These are phyloP conservation scores for Clarireedia paspali DNA, from an alignment of 2,329 filamentous ascomycete genomes.

Conservation along the genomic window DNA sequence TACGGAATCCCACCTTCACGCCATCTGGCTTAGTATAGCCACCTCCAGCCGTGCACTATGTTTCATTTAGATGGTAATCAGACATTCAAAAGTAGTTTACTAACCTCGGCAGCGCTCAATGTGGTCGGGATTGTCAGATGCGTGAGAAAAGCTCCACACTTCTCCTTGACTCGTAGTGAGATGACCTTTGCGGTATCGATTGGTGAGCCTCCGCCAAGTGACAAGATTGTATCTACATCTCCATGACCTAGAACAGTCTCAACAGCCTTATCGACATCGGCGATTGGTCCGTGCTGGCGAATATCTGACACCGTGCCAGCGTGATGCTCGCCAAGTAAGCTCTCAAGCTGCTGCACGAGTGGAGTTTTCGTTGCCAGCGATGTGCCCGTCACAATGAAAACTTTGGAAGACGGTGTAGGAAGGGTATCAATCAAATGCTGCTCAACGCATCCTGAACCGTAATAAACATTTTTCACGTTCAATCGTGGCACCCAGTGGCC, in stretches of 20 bases:
- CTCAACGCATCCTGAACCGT: slow-evolving; percentile 2
- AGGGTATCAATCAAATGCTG: slow-evolving; percentile 1
- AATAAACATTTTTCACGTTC: neutral
- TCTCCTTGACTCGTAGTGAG: slow-evolving; percentile 2
- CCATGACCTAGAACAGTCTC: neutral
- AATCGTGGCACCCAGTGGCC: slow-evolving; percentile 1
- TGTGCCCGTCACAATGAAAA: slow-evolving; percentile 4
- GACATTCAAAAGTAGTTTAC: neutral
- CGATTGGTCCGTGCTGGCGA: slow-evolving; percentile 4
- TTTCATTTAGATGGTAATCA: neutral
- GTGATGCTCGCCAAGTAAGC: slow-evolving; percentile 1
- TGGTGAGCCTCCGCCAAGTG: slow-evolving; percentile 4
- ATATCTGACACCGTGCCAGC: slow-evolving; percentile 6
- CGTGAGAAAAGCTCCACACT: slow-evolving; percentile 1
- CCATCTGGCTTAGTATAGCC: slow-evolving; percentile 7
- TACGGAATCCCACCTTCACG: neutral
- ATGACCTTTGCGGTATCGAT: slow-evolving; percentile 9
- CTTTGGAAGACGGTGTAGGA: neutral
- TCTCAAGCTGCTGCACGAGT: slow-evolving; percentile 3
- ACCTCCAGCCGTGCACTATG: neutral
- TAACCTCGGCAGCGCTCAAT: slow-evolving; percentile 5
- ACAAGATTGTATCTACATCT: slow-evolving; percentile 3
- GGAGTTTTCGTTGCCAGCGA: slow-evolving; percentile 4
- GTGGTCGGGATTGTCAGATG: slow-evolving; percentile 9
- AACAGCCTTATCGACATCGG: slow-evolving; percentile 5